Conservation (phyloP, 2,329 filamentous ascomycete species). For the Aspergillus hortae region DNA sequence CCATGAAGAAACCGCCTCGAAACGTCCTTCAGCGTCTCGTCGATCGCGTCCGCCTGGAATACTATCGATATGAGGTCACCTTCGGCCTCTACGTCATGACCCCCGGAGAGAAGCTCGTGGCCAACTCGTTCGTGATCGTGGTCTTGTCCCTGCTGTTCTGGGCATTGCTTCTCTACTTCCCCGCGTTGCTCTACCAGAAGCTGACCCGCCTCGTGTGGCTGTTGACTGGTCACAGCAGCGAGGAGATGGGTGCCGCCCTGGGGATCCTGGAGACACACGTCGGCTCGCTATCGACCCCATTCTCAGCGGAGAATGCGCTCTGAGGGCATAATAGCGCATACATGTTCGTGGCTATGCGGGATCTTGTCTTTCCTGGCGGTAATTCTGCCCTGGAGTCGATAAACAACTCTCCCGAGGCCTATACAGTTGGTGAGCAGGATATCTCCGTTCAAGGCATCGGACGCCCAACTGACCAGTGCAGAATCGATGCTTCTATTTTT, state of each 20-base stretch:
- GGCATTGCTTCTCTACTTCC: conserved; percentile 36
- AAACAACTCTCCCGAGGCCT: background rate
- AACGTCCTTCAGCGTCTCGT: conserved; percentile 26
- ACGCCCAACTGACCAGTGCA: background rate
- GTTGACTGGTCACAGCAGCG: conserved; percentile 33
- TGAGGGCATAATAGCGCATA: conserved; percentile 1
- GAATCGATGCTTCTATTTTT: background rate
- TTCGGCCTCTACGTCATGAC: conserved; percentile 45
- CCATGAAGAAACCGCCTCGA: conserved; percentile 16
- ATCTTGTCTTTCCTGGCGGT: too few species aligned
- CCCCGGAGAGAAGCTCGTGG: conserved; percentile 39
- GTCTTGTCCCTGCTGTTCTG: conserved; percentile 34
- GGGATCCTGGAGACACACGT: conserved; percentile 24
- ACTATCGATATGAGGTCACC: conserved; percentile 48
- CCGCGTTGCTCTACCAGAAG: conserved; percentile 35
- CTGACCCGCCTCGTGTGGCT: conserved; percentile 34
- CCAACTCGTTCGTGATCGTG: conserved; percentile 39
- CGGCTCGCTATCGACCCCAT: conserved; percentile 13
- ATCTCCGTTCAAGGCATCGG: background rate
- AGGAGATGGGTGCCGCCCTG: conserved; percentile 25
- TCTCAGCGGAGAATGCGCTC: conserved; percentile 7
- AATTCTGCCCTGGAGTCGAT: background rate
- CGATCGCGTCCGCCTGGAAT: conserved; percentile 38
- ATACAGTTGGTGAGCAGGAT: background rate
- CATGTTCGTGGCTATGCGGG: background rate